Percentiles rank a stretch among this genome's conserved stretches.
phyloP scores from a whole-genome alignment of 306 rosid genomes.

The Pachyrhizus erosus region DNA sequence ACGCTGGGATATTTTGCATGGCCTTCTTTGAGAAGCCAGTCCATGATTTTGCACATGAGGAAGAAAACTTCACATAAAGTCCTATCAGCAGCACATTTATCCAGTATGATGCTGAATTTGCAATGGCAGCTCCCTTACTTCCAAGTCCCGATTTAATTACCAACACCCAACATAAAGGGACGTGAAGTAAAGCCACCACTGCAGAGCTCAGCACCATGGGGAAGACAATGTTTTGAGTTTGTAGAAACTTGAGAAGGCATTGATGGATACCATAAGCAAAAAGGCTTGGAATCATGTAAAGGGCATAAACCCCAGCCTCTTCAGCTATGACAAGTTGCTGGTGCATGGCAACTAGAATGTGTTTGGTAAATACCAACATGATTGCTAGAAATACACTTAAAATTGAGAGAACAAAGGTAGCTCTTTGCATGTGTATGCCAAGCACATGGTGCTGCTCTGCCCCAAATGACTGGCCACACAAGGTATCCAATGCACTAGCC shows the following conservation, averaged over 20 bases:
- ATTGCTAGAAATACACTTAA: constrained; percentile 53
- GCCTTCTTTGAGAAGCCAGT: constrained; percentile 62
- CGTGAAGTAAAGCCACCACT: constrained; percentile 49
- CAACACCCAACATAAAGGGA: constrained; percentile 55
- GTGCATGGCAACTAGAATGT: constrained; percentile 53
- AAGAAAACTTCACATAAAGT: constrained; percentile 63
- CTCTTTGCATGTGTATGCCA: constrained; percentile 64
- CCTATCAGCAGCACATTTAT: constrained; percentile 54
- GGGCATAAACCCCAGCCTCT: constrained; percentile 60
- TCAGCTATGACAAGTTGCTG: constrained; percentile 56
- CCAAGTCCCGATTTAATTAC: constrained; percentile 58
- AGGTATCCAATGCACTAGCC: constrained; percentile 54
- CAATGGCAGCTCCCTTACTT: constrained; percentile 63
- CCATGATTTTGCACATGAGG: constrained; percentile 61
- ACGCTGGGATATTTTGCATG: constrained; percentile 46
- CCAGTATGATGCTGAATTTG: constrained; percentile 63
- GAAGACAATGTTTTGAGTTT: constrained; percentile 48
- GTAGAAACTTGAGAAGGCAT: constrained; percentile 61
- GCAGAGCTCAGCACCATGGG: constrained; percentile 58
- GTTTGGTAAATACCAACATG: constrained; percentile 52
- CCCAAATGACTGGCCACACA: constrained; percentile 58
- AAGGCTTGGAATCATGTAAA: constrained; percentile 59
- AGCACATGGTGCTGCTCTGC: constrained; percentile 66
- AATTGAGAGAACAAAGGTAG: constrained; percentile 50
- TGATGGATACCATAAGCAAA: constrained; percentile 59